Evolutionary conservation across 2,329 filamentous ascomycete species (phyloP), one percentile per base, ranked within the genome.

Genomic region (Microcera coccophila): DNA sequence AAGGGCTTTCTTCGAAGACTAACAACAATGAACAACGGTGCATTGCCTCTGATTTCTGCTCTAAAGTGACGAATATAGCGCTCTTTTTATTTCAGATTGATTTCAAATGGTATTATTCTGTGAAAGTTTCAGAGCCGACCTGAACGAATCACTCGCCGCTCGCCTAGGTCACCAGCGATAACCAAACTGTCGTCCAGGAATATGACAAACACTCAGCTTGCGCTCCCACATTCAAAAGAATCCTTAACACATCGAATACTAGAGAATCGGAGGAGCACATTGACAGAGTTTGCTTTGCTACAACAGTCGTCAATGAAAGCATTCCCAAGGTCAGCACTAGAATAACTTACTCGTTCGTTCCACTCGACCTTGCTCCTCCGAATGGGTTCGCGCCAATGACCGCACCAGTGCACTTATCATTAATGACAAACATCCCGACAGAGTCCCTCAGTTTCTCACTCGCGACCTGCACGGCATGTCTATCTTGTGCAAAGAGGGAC

Each of bases 271-370:
- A 44, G 42, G 12, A 45, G 37, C 2, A 45, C 42, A 18, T 45
- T 45, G n/a, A 45, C 33, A 2, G 42, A 45, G 20, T 45, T 45
- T 26, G 42, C 42, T 41, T 45, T 45, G 20, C 42, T 44, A 31
- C 3, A 9, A 32, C 10, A 12, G 2, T 5, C 29, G 42, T 44
- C 14, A 44, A 22, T 36, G 34, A 15, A 38, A 14, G 5, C n/a
- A 37, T 22, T 22, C 24, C 20, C 5, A 15, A 38, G 19, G 28
- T 14, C 20, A 38, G n/a, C 16, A 15, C 24, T 17, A 16, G 14
- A 8, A 9, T 18, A n/a, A 44, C 42, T 36, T 22, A n/a, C 42
- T 45, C 43, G 20, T 42, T 45, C 35, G 43, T 45, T 17, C 43
- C 43, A 3, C 33, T 38, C 18, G 43, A 45, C 21, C 38, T 28